These are phyloP conservation scores for Pythium plurisporium DNA, from an alignment of 352 stramenopile genomes.

Conservation along the genomic window DNA sequence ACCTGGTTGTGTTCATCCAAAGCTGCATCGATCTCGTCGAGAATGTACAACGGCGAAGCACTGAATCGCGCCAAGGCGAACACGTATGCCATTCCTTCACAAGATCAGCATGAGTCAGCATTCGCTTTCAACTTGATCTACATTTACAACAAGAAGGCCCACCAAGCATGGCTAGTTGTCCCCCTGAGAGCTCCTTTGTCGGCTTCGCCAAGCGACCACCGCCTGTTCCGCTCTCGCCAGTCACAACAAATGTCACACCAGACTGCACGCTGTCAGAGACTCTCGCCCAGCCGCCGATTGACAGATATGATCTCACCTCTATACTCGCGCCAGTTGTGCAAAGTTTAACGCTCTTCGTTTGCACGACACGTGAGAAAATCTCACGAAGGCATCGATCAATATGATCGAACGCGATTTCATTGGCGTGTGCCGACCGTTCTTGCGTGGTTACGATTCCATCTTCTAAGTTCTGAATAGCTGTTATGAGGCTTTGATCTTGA, in stretches of 20 bases:
- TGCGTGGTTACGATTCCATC: constrained; percentile 26
- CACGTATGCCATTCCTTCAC: constrained; percentile 35
- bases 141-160: not conserved
- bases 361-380: constrained; percentile 28
- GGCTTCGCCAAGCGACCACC: not conserved
- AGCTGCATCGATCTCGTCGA: constrained; percentile 41
- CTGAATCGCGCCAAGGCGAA: constrained; percentile 36
- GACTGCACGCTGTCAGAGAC: not conserved
- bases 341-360: constrained; percentile 19
- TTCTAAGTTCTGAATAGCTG: constrained; percentile 18
- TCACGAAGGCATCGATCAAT: constrained; percentile 17
- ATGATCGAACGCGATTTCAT: constrained; percentile 20
- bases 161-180: constrained; percentile 40
- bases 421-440: constrained; percentile 19
- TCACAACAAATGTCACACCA: constrained; percentile 15
- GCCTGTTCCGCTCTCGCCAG: not conserved
- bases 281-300: not conserved
- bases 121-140: not conserved
- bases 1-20: constrained; percentile 45
- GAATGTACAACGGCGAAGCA: constrained; percentile 34
- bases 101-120: not conserved
- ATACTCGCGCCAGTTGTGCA: constrained; percentile 6
- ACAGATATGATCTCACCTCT: constrained; percentile 13
- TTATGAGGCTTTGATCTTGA: constrained; percentile 11
- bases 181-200: constrained; percentile 32